Percentiles rank a stretch among this genome's conserved stretches.
Evolutionary conservation across 2,329 filamentous ascomycete species (phyloP).

Genomic region (Ascochyta viciae-villosae): DNA sequence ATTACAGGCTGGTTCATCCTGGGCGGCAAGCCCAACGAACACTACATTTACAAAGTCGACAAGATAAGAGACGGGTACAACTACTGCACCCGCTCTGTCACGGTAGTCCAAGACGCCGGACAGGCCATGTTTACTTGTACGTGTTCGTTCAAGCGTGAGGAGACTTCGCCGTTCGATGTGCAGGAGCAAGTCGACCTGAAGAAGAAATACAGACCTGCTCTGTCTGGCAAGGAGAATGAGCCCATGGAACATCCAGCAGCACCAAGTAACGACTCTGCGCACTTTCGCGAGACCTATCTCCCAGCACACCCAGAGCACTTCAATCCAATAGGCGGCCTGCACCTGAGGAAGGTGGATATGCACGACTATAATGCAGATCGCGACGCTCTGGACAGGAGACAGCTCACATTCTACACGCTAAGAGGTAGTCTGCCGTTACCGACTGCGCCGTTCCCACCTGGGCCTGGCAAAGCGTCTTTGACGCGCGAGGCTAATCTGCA

Average conservation of each 20-base stretch:
- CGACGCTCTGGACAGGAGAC: conserved; percentile 44
- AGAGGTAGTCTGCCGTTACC: conserved; percentile 44
- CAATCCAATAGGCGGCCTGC: conserved; percentile 54
- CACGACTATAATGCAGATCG: conserved; percentile 52
- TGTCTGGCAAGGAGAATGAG: conserved; percentile 44
- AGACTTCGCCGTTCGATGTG: conserved; percentile 40
- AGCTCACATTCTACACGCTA: conserved; percentile 44
- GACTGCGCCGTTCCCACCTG: conserved; percentile 32
- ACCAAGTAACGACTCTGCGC: conserved; percentile 31
- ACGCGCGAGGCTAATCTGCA: conserved; percentile 58
- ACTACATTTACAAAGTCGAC: conserved; percentile 60
- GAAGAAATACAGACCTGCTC: conserved; percentile 42
- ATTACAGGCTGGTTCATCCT: conserved; percentile 62
- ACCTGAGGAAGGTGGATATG: conserved; percentile 63
- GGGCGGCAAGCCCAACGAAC: conserved; percentile 54
- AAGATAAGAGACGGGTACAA: conserved; percentile 60
- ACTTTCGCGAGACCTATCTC: conserved; percentile 40
- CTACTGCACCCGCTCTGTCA: conserved; percentile 61
- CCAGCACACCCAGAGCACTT: conserved; percentile 44
- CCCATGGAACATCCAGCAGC: conserved; percentile 34
- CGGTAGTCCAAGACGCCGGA: conserved; percentile 54
- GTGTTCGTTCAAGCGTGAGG: conserved; percentile 60
- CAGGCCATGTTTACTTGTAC: conserved; percentile 60
- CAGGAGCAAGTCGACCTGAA: conserved; percentile 48
- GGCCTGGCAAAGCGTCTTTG: not conserved